These are phyloP conservation scores for Neoboletus subvelutipes DNA, from an alignment of 768 basidiomycete species.

Conservation along the genomic window DNA sequence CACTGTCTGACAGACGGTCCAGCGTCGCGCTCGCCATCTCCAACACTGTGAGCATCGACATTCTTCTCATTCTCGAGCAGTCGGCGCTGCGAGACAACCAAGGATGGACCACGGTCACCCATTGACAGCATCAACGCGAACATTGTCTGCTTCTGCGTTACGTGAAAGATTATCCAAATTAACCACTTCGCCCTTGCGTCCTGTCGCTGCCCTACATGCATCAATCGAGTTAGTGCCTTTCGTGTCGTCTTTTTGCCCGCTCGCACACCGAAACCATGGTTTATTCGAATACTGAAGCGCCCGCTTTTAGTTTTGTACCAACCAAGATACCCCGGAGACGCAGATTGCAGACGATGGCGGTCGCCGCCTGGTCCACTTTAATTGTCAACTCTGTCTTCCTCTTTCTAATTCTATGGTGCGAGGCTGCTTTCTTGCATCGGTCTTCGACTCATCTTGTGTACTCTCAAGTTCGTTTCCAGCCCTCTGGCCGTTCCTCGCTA, in stretches of 20 bases:
- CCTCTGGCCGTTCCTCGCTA: conserved; percentile 79
- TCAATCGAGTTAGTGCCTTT: conserved; percentile 60
- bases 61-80: not conserved
- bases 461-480: conserved; percentile 77
- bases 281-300: conserved; percentile 1
- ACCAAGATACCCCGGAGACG: conserved; percentile 83
- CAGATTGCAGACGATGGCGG: conserved; percentile 84
- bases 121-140: conserved; percentile 42
- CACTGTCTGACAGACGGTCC: conserved; percentile 1
- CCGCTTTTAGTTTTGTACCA: conserved; percentile 68
- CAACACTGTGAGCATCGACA: not conserved
- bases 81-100: conserved; percentile 1
- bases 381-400: conserved; percentile 63
- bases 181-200: conserved; percentile 55
- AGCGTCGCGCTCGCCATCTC: not conserved
- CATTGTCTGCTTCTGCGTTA: conserved; percentile 60
- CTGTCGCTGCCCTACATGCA: conserved; percentile 65
- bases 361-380: conserved; percentile 85
- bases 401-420: conserved; percentile 84
- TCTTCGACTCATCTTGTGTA: not conserved
- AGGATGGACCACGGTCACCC: conserved; percentile 36
- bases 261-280: not conserved
- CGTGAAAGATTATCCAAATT: conserved; percentile 62
- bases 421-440: not conserved
- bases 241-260: not conserved